These are phyloP conservation scores for Lithocarpus polystachyus DNA, from an alignment of 306 rosid species.

Conservation along the genomic window DNA sequence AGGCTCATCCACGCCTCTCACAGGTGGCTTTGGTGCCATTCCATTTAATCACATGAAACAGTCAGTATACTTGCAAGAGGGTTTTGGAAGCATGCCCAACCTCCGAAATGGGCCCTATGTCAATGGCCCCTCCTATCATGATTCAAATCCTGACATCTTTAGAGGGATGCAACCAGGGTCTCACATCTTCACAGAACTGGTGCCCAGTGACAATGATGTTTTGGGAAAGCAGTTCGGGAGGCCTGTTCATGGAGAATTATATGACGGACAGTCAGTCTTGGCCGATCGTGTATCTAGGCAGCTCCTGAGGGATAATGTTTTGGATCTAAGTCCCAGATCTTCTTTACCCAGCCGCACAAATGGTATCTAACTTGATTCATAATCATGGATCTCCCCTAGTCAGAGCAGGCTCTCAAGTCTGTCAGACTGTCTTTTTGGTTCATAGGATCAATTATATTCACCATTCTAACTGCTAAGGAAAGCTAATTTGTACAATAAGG, in stretches of 20 bases:
- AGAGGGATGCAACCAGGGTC: conserved; percentile 76
- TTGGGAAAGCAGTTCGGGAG: conserved; percentile 52
- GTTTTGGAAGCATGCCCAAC: conserved; percentile 65
- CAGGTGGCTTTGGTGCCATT: conserved; percentile 73
- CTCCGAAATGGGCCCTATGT: conserved; percentile 50
- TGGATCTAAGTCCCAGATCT: conserved; percentile 71
- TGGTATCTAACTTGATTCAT: conserved; percentile 45
- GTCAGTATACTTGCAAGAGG: conserved; percentile 66
- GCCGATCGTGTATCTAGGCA: conserved; percentile 88
- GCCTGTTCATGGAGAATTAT: conserved; percentile 41
- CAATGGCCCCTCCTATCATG: conserved; percentile 54
- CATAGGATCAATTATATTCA: conserved; percentile 29
- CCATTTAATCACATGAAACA: conserved; percentile 67
- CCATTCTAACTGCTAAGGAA: conserved; percentile 42
- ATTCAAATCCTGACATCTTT: conserved; percentile 68
- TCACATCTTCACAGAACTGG: conserved; percentile 58
- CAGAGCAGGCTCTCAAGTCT: conserved; percentile 31
- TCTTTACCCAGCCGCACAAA: conserved; percentile 54
- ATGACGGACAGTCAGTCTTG: conserved; percentile 82
- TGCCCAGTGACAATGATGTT: conserved; percentile 57
- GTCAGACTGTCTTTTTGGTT: conserved; percentile 28
- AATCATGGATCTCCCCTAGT: conserved; percentile 22
- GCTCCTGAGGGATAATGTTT: conserved; percentile 68
- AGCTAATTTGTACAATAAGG: conserved; percentile 48
- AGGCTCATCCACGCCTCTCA: conserved; percentile 91